Conservation (phyloP, 352 stramenopile genomes). For the Globisporangium canariense region DNA sequence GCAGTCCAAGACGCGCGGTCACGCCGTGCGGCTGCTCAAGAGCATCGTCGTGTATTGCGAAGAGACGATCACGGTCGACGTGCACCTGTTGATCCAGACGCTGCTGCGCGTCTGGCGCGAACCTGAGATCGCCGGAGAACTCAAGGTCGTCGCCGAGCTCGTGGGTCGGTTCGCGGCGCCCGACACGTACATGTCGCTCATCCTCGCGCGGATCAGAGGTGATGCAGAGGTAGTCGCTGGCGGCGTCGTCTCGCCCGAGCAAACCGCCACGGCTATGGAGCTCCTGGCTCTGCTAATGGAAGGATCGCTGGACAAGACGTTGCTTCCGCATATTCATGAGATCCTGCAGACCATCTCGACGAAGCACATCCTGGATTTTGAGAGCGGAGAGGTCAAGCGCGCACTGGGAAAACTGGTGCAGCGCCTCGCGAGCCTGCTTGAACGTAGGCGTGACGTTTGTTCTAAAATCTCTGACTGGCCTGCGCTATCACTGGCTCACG, state of each 20-base stretch:
- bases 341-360: slow-evolving; percentile 42
- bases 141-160: slow-evolving; percentile 46
- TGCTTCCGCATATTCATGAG: slow-evolving; percentile 56
- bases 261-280: slow-evolving; percentile 34
- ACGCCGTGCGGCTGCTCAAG: slow-evolving; percentile 87
- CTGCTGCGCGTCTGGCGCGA: slow-evolving; percentile 57
- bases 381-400: slow-evolving; percentile 31
- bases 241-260: slow-evolving; percentile 21
- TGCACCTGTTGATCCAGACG: slow-evolving; percentile 68
- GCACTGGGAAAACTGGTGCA: slow-evolving; percentile 31
- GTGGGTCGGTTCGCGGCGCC: slow-evolving; percentile 59
- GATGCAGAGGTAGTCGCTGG: slow-evolving; percentile 35
- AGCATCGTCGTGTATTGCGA: slow-evolving; percentile 92
- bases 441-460: slow-evolving; percentile 32
- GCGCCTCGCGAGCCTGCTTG: slow-evolving; percentile 35
- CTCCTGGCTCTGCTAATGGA: slow-evolving; percentile 47
- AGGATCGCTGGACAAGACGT: slow-evolving; percentile 51
- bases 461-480: background rate
- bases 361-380: slow-evolving; percentile 42
- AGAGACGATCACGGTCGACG: slow-evolving; percentile 91
- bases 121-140: slow-evolving; percentile 20
- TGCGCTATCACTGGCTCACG: background rate
- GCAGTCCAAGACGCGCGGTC: slow-evolving; percentile 74
- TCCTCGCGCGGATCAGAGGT: slow-evolving; percentile 56
- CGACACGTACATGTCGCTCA: slow-evolving; percentile 62